A percentile compares a stretch with the other conserved stretches of the same genome.
Evolutionary conservation across 2,329 filamentous ascomycete species (phyloP).

Genomic region (Phyllosticta citrichinensis): DNA sequence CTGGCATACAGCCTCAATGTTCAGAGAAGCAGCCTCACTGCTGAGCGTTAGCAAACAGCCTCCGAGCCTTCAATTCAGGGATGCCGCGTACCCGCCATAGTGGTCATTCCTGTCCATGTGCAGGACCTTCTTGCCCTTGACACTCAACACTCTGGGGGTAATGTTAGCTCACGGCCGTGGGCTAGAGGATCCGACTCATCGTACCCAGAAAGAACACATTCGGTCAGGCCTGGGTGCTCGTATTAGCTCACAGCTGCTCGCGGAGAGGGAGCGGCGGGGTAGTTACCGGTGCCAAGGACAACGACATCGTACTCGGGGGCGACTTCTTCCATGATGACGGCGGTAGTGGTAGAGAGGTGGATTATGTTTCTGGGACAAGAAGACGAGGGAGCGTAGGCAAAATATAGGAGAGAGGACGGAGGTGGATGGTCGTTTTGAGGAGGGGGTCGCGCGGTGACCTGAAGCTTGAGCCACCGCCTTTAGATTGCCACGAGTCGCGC

Average conservation of each 20-base stretch:
- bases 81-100: slow-evolving; percentile 73
- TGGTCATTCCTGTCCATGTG: slow-evolving; percentile 98
- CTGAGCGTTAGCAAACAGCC: slow-evolving; percentile 16
- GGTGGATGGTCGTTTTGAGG: slow-evolving; percentile 11
- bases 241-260: slow-evolving; percentile 21
- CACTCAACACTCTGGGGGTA: slow-evolving; percentile 68
- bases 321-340: slow-evolving; percentile 81
- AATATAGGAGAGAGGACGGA: slow-evolving; percentile 9
- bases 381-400: slow-evolving; percentile 6
- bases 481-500: slow-evolving; percentile 6
- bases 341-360: slow-evolving; percentile 1
- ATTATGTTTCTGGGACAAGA: not conserved
- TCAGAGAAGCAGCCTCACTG: slow-evolving; percentile 90
- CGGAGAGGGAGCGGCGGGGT: slow-evolving; percentile 28
- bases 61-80: not conserved
- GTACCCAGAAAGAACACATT: slow-evolving; percentile 98
- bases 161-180: slow-evolving; percentile 13
- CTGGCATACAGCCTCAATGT: slow-evolving; percentile 71
- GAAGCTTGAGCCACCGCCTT: slow-evolving; percentile 9
- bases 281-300: slow-evolving; percentile 88
- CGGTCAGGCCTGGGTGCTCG: slow-evolving; percentile 65
- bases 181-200: not conserved
- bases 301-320: slow-evolving; percentile 97
- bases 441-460: slow-evolving; percentile 3
- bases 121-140: slow-evolving; percentile 97